Percentiles rank a stretch among this genome's conserved stretches.
These are phyloP conservation scores for Lasiosphaeris hirsuta DNA, from an alignment of 495 filamentous ascomycete species.

Conservation along the genomic window DNA sequence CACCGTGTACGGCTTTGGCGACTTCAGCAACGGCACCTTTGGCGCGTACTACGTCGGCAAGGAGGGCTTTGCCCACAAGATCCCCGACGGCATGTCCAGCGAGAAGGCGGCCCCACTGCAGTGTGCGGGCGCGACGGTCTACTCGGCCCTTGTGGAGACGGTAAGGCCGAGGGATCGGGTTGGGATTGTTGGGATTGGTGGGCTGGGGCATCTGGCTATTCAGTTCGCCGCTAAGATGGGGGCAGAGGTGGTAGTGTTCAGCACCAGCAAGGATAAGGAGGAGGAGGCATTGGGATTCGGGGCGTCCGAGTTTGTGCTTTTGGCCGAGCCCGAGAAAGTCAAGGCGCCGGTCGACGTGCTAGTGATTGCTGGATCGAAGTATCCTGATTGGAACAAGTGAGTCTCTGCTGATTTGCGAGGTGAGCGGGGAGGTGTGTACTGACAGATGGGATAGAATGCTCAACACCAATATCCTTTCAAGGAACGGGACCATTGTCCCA, in stretches of 20 bases:
- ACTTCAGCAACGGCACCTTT: constrained; percentile 22
- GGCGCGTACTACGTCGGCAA: constrained; percentile 22
- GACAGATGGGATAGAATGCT: constrained; percentile 6
- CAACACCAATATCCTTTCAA: constrained; percentile 11
- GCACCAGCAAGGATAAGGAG: constrained; percentile 49
- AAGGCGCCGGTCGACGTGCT: constrained; percentile 32
- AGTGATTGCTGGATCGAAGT: constrained; percentile 31
- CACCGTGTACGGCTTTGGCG: constrained; percentile 16
- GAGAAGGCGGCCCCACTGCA: constrained; percentile 52
- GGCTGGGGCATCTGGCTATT: constrained; percentile 60
- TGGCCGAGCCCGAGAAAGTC: constrained; percentile 34
- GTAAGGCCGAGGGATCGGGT: constrained; percentile 42
- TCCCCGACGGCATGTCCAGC: constrained; percentile 39
- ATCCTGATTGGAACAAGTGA: constrained; percentile 34
- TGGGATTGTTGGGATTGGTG: constrained; percentile 55
- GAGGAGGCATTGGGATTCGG: constrained; percentile 53
- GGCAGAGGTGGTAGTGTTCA: constrained; percentile 55
- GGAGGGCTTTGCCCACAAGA: constrained; percentile 36
- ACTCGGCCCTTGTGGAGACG: constrained; percentile 37
- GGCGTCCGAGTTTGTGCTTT: constrained; percentile 53
- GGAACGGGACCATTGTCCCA: constrained; percentile 13
- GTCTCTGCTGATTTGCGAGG: not conserved
- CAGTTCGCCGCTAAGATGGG: constrained; percentile 59
- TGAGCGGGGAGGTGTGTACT: not conserved
- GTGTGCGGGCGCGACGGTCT: constrained; percentile 59